Evolutionary conservation across 495 filamentous ascomycete species (phyloP).

Genomic region (Aspergillus nanangensis): DNA sequence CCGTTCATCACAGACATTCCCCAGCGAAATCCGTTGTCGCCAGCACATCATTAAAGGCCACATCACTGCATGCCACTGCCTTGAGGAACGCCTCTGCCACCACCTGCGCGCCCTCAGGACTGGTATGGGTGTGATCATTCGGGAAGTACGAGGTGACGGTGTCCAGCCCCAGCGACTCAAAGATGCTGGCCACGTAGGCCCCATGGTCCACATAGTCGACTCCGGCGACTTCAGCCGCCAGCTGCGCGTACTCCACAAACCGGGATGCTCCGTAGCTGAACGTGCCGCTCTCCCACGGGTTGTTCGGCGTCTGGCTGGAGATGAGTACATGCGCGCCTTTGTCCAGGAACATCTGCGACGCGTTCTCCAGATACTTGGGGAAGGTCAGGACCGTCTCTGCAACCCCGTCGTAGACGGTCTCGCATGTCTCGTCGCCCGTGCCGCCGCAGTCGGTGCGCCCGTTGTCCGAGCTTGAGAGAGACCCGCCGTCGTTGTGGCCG

Average conservation of each 20-base stretch:
- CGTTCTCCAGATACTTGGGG: slow-evolving; percentile 53
- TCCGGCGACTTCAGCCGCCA: slow-evolving; percentile 40
- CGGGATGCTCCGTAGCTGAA: slow-evolving; percentile 39
- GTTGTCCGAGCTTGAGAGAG: slow-evolving; percentile 53
- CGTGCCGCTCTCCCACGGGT: slow-evolving; percentile 52
- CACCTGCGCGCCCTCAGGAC: slow-evolving; percentile 50
- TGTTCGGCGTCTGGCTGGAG: slow-evolving; percentile 59
- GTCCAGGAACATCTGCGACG: slow-evolving; percentile 43
- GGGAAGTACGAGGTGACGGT: slow-evolving; percentile 51
- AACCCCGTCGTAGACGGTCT: slow-evolving; percentile 44
- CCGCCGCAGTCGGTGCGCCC: slow-evolving; percentile 56
- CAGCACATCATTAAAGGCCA: slow-evolving; percentile 29
- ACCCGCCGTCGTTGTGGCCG: slow-evolving; percentile 64
- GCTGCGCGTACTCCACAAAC: slow-evolving; percentile 54
- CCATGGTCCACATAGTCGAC: slow-evolving; percentile 60
- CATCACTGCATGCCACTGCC: slow-evolving; percentile 44
- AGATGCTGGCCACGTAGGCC: slow-evolving; percentile 50
- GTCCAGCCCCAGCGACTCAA: slow-evolving; percentile 39
- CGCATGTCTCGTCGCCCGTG: slow-evolving; percentile 50
- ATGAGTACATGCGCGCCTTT: slow-evolving; percentile 64
- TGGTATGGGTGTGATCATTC: slow-evolving; percentile 63
- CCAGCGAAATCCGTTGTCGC: slow-evolving; percentile 27
- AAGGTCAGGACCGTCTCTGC: slow-evolving; percentile 54
- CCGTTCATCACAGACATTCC: slow-evolving; percentile 19
- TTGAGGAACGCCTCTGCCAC: slow-evolving; percentile 60